phyloP scores from a whole-genome alignment of 106 monocot species.

The Gastrodia elata region DNA sequence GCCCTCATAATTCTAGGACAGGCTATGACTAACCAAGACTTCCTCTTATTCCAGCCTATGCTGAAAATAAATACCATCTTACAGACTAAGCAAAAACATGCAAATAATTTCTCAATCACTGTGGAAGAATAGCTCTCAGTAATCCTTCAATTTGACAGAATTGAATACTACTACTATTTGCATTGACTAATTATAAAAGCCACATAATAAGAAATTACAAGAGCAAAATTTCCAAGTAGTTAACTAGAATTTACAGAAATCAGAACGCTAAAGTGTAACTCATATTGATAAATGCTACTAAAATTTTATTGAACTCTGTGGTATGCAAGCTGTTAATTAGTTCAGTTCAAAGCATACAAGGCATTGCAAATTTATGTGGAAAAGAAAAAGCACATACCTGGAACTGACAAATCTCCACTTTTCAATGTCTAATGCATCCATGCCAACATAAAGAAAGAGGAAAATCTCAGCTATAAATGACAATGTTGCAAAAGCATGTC shows the following conservation, averaged over 20 bases:
- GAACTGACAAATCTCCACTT: constrained; percentile 84
- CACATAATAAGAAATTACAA: background rate
- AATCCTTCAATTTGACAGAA: constrained; percentile 1
- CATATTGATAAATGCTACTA: background rate
- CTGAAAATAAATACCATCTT: background rate
- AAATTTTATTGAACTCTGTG: background rate
- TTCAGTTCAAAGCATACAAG: background rate
- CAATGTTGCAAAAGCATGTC: constrained; percentile 95
- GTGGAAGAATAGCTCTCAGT: background rate
- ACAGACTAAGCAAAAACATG: background rate
- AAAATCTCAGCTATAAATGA: constrained; percentile 95
- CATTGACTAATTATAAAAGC: background rate
- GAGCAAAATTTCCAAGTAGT: background rate
- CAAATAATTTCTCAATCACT: background rate
- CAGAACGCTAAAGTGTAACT: background rate
- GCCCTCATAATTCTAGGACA: background rate
- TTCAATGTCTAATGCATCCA: constrained; percentile 98
- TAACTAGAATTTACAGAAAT: background rate
- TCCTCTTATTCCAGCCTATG: background rate
- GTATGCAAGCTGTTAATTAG: background rate
- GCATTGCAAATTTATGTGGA: background rate
- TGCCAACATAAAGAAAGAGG: constrained; percentile 96
- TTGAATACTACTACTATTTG: background rate
- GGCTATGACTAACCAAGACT: background rate
- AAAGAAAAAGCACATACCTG: constrained; percentile 36